Base-by-base conservation (phyloP, 2,329 filamentous ascomycete species). In the Cladosporium sp. region DNA sequence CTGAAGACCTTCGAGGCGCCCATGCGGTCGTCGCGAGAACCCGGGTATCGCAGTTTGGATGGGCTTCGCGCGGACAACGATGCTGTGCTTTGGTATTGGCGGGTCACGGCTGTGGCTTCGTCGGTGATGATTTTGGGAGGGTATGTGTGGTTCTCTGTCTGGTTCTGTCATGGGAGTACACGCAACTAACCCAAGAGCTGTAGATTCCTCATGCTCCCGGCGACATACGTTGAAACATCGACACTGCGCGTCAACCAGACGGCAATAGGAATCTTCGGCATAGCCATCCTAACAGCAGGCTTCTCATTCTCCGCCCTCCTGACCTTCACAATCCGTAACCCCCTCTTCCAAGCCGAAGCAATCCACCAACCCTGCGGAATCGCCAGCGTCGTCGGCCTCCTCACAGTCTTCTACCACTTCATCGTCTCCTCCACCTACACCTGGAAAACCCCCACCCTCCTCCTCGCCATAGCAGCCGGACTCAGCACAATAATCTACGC, bases 51-150 rank as follows among this genome's bases (percentile, higher is more conserved):
- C n/a, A 60, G 50, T 19, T 19, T 66, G 27, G 59, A 65, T 50
- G 61, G 56, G 35, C 39, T 59, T 8, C 47, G 40, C 7, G 47
- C 55, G 12, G 54, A 57, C 16, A 54, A 54, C 22, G 57, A 62
- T 52, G 52, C 45, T 29, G 56, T 57, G 32, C 62, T 72, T 36
- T 76, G 72, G 73, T 76, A 76, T 56, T 77, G 74, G 74, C 67
- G 69, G 51, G 57, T 71, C 19, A 64, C 72, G 30, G 72, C 72
- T 7, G 61, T 72, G 6, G 61, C 64, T 2, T 69, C 72, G 18
- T 69, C 69, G 27, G 71, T 73, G 64, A 71, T 75, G 69, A 71
- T 76, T 40, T 55, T 76, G 25, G 73, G 71, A 62, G 74, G 73
- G 69, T 74, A 62, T 50, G 70, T 61, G 7, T n/a, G 40, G 7